phyloP scores from a whole-genome alignment of 176 grass and related monocot genomes.

The Rhynchospora pubera region DNA sequence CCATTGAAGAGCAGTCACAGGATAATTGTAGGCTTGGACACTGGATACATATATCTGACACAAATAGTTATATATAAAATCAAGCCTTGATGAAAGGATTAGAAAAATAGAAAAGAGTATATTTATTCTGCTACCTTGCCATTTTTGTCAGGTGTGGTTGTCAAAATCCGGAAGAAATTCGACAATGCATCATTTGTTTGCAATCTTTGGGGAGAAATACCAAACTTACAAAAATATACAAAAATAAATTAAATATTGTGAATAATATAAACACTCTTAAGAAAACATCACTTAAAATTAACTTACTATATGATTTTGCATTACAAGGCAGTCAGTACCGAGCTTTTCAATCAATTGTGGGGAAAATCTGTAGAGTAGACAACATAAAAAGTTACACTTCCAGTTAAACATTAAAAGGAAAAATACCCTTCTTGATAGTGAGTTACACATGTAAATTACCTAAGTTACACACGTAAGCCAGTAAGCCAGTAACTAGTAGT shows the following conservation, averaged over 20 bases:
- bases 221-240: slow-evolving; percentile 44
- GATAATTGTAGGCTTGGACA: slow-evolving; percentile 79
- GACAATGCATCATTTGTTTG: slow-evolving; percentile 48
- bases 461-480: slow-evolving; percentile 1
- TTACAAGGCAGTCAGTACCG: slow-evolving; percentile 73
- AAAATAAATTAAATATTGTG: slow-evolving; percentile 21
- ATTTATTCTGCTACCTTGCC: slow-evolving; percentile 46
- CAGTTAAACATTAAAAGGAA: background rate
- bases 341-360: slow-evolving; percentile 60
- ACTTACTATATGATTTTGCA: slow-evolving; percentile 89
- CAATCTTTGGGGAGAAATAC: slow-evolving; percentile 52
- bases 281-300: background rate
- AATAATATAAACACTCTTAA: background rate
- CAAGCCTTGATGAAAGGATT: slow-evolving; percentile 7
- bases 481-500: background rate
- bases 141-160: slow-evolving; percentile 62
- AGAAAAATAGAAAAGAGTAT: background rate
- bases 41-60: slow-evolving; percentile 76
- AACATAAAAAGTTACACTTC: background rate
- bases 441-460: background rate
- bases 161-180: slow-evolving; percentile 87
- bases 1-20: slow-evolving; percentile 84
- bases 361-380: slow-evolving; percentile 55
- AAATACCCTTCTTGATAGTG: background rate
- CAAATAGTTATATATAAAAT: slow-evolving; percentile 7